Evolutionary conservation across 2,329 filamentous ascomycete genomes (phyloP).

Genomic region (Aspergillus unguis): DNA sequence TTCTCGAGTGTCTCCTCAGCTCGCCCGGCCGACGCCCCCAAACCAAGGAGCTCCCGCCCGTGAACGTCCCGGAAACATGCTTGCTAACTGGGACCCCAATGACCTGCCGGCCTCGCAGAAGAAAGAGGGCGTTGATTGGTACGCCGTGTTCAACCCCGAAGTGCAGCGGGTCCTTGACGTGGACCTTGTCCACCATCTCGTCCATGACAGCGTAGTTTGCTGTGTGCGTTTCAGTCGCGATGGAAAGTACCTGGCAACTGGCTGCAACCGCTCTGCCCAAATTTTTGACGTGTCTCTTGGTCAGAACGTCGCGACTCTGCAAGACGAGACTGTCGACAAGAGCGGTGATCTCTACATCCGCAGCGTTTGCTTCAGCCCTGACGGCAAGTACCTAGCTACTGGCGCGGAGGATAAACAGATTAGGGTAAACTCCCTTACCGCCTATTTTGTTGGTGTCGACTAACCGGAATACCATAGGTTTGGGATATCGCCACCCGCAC

Average conservation of each 20-base stretch:
- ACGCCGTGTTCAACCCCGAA: slow-evolving; percentile 91
- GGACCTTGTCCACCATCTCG: slow-evolving; percentile 86
- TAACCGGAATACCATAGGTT: slow-evolving; percentile 54
- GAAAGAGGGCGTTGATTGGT: slow-evolving; percentile 89
- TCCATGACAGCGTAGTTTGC: slow-evolving; percentile 95
- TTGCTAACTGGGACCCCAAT: slow-evolving; percentile 84
- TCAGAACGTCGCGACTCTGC: slow-evolving; percentile 81
- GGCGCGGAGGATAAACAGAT: slow-evolving; percentile 98
- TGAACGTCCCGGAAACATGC: slow-evolving; percentile 61
- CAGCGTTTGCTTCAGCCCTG: slow-evolving; percentile 97
- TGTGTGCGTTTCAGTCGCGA: slow-evolving; percentile 96
- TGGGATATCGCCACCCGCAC: slow-evolving; percentile 85
- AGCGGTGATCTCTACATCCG: slow-evolving; percentile 93
- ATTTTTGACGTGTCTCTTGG: slow-evolving; percentile 92
- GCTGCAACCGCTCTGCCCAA: slow-evolving; percentile 98
- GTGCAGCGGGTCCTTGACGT: slow-evolving; percentile 89
- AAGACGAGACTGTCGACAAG: slow-evolving; percentile 82
- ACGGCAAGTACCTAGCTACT: slow-evolving; percentile 88
- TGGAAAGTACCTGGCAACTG: slow-evolving; percentile 92
- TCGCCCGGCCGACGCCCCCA: slow-evolving; percentile 75
- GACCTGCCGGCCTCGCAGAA: slow-evolving; percentile 81
- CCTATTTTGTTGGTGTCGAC: neutral
- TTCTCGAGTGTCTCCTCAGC: slow-evolving; percentile 76
- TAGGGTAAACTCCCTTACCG: slow-evolving; percentile 57
- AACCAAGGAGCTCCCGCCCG: slow-evolving; percentile 48